phyloP scores from a whole-genome alignment of 768 basidiomycete species.

The Rubroboletus pulcherrimus region DNA sequence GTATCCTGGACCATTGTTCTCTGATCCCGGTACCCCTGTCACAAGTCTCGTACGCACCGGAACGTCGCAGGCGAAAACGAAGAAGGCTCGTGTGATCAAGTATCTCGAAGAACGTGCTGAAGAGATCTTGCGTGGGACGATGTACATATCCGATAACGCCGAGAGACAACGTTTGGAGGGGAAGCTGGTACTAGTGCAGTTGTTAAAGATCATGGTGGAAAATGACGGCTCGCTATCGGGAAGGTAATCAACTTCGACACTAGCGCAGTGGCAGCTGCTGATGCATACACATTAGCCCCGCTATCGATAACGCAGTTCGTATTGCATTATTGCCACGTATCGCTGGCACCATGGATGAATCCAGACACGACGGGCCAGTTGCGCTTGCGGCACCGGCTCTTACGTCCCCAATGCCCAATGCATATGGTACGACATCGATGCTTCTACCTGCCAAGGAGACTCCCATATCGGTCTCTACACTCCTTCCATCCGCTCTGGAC shows the following conservation, averaged over 20 bases:
- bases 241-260: conserved; percentile 48
- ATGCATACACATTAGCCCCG: conserved; percentile 40
- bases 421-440: conserved; percentile 13
- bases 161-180: conserved; percentile 67
- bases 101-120: conserved; percentile 74
- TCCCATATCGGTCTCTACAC: conserved; percentile 54
- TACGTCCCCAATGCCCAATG: conserved; percentile 22
- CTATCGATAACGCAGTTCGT: conserved; percentile 73
- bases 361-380: conserved; percentile 20
- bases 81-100: conserved; percentile 71
- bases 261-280: conserved; percentile 9
- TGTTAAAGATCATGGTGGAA: conserved; percentile 80
- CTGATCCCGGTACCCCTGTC: conserved; percentile 64
- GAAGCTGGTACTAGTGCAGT: conserved; percentile 65
- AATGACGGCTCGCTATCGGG: conserved; percentile 86
- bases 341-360: conserved; percentile 25
- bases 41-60: conserved; percentile 67
- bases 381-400: conserved; percentile 29
- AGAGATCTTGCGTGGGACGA: conserved; percentile 74
- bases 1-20: conserved; percentile 87
- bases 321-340: conserved; percentile 63
- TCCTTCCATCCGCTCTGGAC: conserved; percentile 64
- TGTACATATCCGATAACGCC: conserved; percentile 55
- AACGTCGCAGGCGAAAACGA: conserved; percentile 66
- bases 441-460: conserved; percentile 39